A percentile compares a stretch with the other conserved stretches of the same genome.
phyloP scores from a whole-genome alignment of 495 filamentous ascomycete genomes.

The Daldinia caldariorum region DNA sequence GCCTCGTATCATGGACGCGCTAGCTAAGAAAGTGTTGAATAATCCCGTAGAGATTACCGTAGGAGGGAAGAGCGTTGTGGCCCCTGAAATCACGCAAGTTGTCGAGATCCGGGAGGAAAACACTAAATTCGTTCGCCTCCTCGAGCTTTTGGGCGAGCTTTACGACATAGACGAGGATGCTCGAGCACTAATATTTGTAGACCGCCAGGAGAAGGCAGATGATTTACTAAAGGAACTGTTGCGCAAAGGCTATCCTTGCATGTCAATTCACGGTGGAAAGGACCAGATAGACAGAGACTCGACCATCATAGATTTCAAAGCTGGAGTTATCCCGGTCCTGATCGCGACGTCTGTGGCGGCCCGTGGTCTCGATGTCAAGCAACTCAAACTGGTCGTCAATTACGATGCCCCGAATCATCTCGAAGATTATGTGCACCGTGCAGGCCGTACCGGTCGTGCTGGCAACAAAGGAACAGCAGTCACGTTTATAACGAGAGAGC shows the following conservation, averaged over 20 bases:
- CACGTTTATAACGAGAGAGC: conserved; percentile 90
- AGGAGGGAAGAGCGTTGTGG: conserved; percentile 89
- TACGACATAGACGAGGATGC: conserved; percentile 90
- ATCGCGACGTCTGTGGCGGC: conserved; percentile 97
- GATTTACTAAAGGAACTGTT: conserved; percentile 81
- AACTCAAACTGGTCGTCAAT: conserved; percentile 95
- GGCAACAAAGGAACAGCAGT: conserved; percentile 95
- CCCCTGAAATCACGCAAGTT: conserved; percentile 92
- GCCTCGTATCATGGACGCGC: conserved; percentile 89
- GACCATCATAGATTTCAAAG: conserved; percentile 94
- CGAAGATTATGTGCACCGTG: conserved; percentile 98
- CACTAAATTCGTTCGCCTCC: conserved; percentile 82
- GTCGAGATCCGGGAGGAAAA: conserved; percentile 88
- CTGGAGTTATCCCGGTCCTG: conserved; percentile 85
- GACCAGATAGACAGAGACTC: conserved; percentile 96
- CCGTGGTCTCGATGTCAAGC: conserved; percentile 94
- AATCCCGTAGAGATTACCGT: conserved; percentile 92
- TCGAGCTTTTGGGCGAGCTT: conserved; percentile 87
- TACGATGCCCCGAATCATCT: conserved; percentile 96
- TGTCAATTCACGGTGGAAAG: conserved; percentile 96
- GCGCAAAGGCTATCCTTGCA: conserved; percentile 90
- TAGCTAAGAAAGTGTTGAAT: conserved; percentile 87
- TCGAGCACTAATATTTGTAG: conserved; percentile 90
- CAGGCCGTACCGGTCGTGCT: conserved; percentile 92
- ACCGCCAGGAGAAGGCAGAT: conserved; percentile 94